phyloP scores from a whole-genome alignment of 805 yeast genomes.

The Saturnispora dispora region DNA sequence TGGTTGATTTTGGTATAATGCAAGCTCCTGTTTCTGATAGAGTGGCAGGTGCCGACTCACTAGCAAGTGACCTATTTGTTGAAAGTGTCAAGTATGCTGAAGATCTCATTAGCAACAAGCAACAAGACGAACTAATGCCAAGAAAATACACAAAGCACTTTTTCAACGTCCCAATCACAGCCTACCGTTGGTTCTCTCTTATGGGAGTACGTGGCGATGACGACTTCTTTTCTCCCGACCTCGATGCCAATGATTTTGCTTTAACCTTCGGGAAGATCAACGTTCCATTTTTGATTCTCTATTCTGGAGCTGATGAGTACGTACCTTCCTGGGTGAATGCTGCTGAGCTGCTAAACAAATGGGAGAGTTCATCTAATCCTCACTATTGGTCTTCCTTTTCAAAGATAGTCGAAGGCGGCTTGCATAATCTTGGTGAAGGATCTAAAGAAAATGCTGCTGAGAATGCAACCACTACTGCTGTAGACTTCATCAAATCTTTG shows the following conservation, averaged over 20 bases:
- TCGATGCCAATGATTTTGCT: slow-evolving; percentile 34
- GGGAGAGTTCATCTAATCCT: slow-evolving; percentile 35
- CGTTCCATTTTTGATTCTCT: slow-evolving; percentile 43
- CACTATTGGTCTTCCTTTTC: slow-evolving; percentile 45
- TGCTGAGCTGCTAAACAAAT: slow-evolving; percentile 35
- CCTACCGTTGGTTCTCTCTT: slow-evolving; percentile 65
- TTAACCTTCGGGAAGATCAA: slow-evolving; percentile 47
- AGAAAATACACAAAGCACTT: slow-evolving; percentile 35
- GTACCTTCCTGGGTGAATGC: slow-evolving; percentile 48
- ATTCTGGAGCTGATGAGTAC: slow-evolving; percentile 56
- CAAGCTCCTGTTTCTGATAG: slow-evolving; percentile 75
- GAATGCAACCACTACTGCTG: slow-evolving; percentile 11
- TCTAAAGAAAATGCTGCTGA: slow-evolving; percentile 23
- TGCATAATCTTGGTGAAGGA: slow-evolving; percentile 42
- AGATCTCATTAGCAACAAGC: slow-evolving; percentile 35
- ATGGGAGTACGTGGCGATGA: slow-evolving; percentile 57
- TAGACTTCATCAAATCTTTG: slow-evolving; percentile 10
- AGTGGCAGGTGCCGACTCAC: slow-evolving; percentile 30
- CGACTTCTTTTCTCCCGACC: slow-evolving; percentile 58
- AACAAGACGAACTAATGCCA: slow-evolving; percentile 43
- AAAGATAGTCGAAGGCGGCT: slow-evolving; percentile 47
- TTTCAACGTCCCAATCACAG: slow-evolving; percentile 53
- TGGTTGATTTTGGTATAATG: slow-evolving; percentile 48
- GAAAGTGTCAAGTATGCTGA: slow-evolving; percentile 25
- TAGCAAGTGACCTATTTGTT: slow-evolving; percentile 14